A percentile compares a stretch with the other conserved stretches of the same genome.
phyloP scores from a whole-genome alignment of 1,139 yeast genomes.

The Lodderomyces orthopsilosis region DNA sequence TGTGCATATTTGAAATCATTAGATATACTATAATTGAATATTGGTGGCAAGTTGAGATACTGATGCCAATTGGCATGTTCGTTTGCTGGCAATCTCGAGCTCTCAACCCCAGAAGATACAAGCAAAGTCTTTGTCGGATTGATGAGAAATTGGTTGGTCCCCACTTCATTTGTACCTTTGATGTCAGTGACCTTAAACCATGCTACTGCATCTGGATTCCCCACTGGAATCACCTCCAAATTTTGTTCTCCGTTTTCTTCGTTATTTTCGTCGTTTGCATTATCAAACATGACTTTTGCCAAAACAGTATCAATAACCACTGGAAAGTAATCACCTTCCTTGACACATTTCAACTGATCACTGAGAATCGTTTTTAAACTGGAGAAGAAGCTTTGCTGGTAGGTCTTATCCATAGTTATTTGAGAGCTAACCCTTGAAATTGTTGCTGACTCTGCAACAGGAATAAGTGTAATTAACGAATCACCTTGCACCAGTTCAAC shows the following conservation, averaged over 20 bases:
- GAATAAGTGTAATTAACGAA: conserved; percentile 23
- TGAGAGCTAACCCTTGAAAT: conserved; percentile 72
- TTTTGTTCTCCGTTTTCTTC: conserved; percentile 23
- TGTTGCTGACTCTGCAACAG: conserved; percentile 47
- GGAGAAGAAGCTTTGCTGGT: conserved; percentile 63
- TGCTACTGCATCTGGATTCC: conserved; percentile 71
- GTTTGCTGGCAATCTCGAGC: conserved; percentile 36
- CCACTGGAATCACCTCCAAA: conserved; percentile 50
- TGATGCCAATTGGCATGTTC: conserved; percentile 44
- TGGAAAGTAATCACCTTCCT: conserved; percentile 66
- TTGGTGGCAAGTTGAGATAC: conserved; percentile 44
- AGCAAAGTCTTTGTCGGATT: conserved; percentile 65
- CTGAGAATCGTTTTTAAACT: conserved; percentile 66
- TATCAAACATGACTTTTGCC: conserved; percentile 56
- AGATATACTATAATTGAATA: conserved; percentile 29
- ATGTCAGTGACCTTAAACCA: conserved; percentile 70
- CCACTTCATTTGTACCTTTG: conserved; percentile 28
- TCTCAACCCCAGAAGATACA: conserved; percentile 62
- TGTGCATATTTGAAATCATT: conserved; percentile 48
- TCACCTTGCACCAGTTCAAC: conserved; percentile 20
- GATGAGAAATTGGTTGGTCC: conserved; percentile 51
- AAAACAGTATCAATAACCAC: conserved; percentile 72
- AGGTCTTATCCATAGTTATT: conserved; percentile 61
- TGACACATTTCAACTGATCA: conserved; percentile 53
- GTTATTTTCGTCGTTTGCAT: conserved; percentile 18